A percentile compares a stretch with the other conserved stretches of the same genome.
These are phyloP conservation scores for Butyriboletus appendiculatus DNA, from an alignment of 1,284 basidiomycete genomes.

Conservation along the genomic window DNA sequence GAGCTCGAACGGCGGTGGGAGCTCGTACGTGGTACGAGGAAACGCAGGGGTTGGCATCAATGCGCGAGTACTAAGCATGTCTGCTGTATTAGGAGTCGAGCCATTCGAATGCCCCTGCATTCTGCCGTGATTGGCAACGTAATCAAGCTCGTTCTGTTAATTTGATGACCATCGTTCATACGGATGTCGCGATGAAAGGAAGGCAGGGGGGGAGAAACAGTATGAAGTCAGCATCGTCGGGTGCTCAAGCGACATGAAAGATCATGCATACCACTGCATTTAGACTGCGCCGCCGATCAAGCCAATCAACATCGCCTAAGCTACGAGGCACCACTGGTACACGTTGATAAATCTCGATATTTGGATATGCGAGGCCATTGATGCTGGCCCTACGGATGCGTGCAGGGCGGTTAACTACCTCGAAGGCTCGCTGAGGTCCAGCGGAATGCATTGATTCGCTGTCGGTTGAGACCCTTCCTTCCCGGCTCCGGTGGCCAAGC, in stretches of 20 bases:
- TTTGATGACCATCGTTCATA: slow-evolving; percentile 14
- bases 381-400: slow-evolving; percentile 49
- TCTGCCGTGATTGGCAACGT: slow-evolving; percentile 46
- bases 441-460: slow-evolving; percentile 48
- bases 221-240: slow-evolving; percentile 17
- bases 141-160: slow-evolving; percentile 67
- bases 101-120: slow-evolving; percentile 42
- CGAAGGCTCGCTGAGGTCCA: slow-evolving; percentile 55
- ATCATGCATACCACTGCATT: slow-evolving; percentile 59
- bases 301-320: slow-evolving; percentile 73
- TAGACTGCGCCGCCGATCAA: slow-evolving; percentile 66
- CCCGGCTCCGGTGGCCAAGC: slow-evolving; percentile 41
- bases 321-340: slow-evolving; percentile 45
- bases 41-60: slow-evolving; percentile 37
- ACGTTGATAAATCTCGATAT: slow-evolving; percentile 38
- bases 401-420: slow-evolving; percentile 68
- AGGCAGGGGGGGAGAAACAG: slow-evolving; percentile 9
- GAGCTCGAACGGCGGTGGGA: slow-evolving; percentile 45
- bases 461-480: slow-evolving; percentile 50
- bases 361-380: slow-evolving; percentile 47
- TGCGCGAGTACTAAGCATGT: slow-evolving; percentile 48
- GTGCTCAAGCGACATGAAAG: slow-evolving; percentile 15
- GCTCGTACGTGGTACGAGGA: slow-evolving; percentile 30
- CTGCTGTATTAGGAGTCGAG: slow-evolving; percentile 53
- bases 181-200: slow-evolving; percentile 1